Base-by-base conservation (phyloP, 495 filamentous ascomycete species). In the Astrothelium macrocarpum region DNA sequence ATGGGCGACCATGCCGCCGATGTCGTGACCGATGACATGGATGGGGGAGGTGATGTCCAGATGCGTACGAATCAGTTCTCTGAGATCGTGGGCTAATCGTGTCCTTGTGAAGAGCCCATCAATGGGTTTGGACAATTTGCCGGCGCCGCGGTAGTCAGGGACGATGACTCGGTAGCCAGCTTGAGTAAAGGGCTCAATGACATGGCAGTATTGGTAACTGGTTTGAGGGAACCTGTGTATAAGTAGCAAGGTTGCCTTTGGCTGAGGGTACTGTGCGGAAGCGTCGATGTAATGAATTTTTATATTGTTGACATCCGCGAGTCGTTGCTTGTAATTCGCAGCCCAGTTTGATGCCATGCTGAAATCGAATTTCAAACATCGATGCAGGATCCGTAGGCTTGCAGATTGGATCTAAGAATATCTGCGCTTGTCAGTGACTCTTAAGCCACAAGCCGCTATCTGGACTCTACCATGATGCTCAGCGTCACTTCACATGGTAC, bases 1-100 rank as follows among this genome's bases (percentile, higher is more conserved):
- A 46, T 62, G 53, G 0, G 77, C 77, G 56, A 78, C 72, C 73
- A 79, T 77, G 36, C 74, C 77, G 2, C 77, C 77, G 61, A 79
- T 79, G 63, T 79, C 79, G 61, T 81, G 77, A 28, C 78, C 77
- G 1, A 79, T 72, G 7, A 80, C 61, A 53, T 79, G 78, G 12
- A 79, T 68, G 25, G 65, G 69, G 16, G 73, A 64, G 29, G 67
- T 70, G 65, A 79, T 75, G 23, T 63, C 64, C 5, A 77, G 59
- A 34, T 71, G 66, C 32, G 62, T 45, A 26, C 62, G 63, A 14
- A 77, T 20, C n/a, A 77, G 64, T 11, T 56, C 66, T 49, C 70
- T 64, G 2, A 78, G 53, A 59, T 76, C 75, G 4, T 68, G 65
- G 1, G 75, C 75, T 65, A 78, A 72, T n/a, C 64, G 63, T 7